Evolutionary conservation across 192 early-diverging fungal genomes (phyloP), one percentile per base, ranked within the genome.

Genomic region (Rhizophagus clarus): DNA sequence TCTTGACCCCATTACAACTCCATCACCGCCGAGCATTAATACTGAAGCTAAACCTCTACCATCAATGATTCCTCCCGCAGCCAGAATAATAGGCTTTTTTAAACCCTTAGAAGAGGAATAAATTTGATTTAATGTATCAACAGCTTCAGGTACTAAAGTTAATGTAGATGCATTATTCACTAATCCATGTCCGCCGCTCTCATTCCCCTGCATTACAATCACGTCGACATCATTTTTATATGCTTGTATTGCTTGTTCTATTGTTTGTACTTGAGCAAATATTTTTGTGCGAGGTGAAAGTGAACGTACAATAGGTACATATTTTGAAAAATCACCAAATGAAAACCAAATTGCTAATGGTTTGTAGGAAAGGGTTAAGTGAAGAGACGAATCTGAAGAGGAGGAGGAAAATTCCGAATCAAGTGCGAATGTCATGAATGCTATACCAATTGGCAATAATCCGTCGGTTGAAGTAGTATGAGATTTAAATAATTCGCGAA

Each of bases 151-250:
- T 8, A 85, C 3, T 11, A 87, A 67, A 17, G 82, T 82, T 76
- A 84, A 32, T 29, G 82, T 22, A 24, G 82, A 78, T 15, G 37
- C 56, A 22, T 72, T 64, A 17, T 73, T 61, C 24, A 79, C 75
- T 17, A 77, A 72, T 8, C 87, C 87, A 76, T 88, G 87, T 28
- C 88, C 88, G 6, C 88, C 88, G 2, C 88, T 64, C 40, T 88
- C 88, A 20, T 80, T 83, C 15, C 88, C 88, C 68, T 89, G 88
- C 10, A 85, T 69, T 4, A 89, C 88, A 70, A 89, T 81, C 8
- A 89, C 85, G 67, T 89, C 88, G 22, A 83, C 88, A 12, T 79
- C 71, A 14, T 84, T 47, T 14, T 85, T 24, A 26, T 83, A 83
- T 10, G 85, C 83, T 8, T 76, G 64, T 6, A 88, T 31, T 2